Conservation (phyloP, 2,329 filamentous ascomycete genomes). For the Diaporthe batatas region DNA sequence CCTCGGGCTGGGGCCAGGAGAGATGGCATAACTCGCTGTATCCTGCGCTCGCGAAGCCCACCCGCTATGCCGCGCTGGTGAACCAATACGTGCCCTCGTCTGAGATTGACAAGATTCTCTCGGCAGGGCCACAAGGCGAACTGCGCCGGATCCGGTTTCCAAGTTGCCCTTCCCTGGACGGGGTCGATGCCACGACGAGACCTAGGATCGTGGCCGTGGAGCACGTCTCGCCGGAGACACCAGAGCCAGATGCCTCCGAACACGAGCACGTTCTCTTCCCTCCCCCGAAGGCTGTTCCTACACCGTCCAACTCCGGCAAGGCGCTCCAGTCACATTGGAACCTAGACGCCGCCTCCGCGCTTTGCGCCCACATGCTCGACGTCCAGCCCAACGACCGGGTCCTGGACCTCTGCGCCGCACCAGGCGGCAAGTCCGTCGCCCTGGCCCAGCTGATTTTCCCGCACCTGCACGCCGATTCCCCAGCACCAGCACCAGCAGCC, state of each 20-base stretch:
- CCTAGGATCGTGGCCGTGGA: conserved; percentile 19
- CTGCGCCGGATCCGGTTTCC: conserved; percentile 44
- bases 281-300: conserved; percentile 43
- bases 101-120: conserved; percentile 42
- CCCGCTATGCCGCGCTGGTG: conserved; percentile 48
- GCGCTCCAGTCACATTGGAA: conserved; percentile 50
- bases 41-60: conserved; percentile 46
- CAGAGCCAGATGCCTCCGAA: not conserved
- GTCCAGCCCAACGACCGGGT: conserved; percentile 53
- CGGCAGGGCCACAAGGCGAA: conserved; percentile 40
- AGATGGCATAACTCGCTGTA: conserved; percentile 48
- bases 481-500: conserved; percentile 43
- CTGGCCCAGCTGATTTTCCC: conserved; percentile 50
- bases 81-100: conserved; percentile 44
- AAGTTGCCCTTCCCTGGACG: not conserved
- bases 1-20: conserved; percentile 45
- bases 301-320: conserved; percentile 30
- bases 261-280: conserved; percentile 47
- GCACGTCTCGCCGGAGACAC: not conserved
- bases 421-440: conserved; percentile 53
- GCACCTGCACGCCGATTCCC: conserved; percentile 36
- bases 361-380: conserved; percentile 50
- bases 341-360: conserved; percentile 49
- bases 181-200: not conserved
- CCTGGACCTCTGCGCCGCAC: conserved; percentile 56